Percentiles rank a stretch among this genome's conserved stretches.
phyloP scores from a whole-genome alignment of 306 rosid genomes.

The Heteromeles arbutifolia region DNA sequence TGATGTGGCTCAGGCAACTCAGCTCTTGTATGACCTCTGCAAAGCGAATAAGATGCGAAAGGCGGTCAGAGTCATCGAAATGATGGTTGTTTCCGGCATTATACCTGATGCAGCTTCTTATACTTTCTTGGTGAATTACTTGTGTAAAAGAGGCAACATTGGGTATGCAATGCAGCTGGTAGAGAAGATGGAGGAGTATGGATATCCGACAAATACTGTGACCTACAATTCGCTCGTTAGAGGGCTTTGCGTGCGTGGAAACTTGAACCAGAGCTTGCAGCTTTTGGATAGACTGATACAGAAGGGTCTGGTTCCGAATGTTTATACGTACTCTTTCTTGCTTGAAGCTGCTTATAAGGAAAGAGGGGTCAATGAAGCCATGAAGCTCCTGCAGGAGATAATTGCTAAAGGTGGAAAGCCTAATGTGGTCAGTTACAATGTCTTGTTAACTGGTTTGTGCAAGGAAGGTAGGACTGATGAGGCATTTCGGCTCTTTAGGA shows the following conservation, averaged over 20 bases:
- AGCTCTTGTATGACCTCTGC: constrained; percentile 80
- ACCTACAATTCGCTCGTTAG: constrained; percentile 70
- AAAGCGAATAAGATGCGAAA: constrained; percentile 53
- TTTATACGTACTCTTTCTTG: constrained; percentile 64
- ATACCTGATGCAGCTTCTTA: constrained; percentile 69
- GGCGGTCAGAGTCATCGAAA: constrained; percentile 69
- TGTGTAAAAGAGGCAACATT: constrained; percentile 77
- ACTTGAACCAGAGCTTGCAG: constrained; percentile 61
- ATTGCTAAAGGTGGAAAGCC: constrained; percentile 80
- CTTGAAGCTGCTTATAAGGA: constrained; percentile 86
- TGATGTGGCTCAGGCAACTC: constrained; percentile 66
- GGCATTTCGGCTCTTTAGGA: constrained; percentile 60
- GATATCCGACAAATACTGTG: constrained; percentile 52
- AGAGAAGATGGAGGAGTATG: constrained; percentile 71
- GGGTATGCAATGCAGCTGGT: constrained; percentile 92
- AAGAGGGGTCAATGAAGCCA: constrained; percentile 72
- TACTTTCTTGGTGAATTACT: constrained; percentile 52
- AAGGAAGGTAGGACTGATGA: constrained; percentile 88
- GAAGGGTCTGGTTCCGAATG: constrained; percentile 80
- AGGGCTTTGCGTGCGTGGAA: constrained; percentile 75
- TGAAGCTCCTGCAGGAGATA: constrained; percentile 60
- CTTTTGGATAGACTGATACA: constrained; percentile 58
- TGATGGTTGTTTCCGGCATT: constrained; percentile 65
- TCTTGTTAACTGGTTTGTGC: constrained; percentile 76
- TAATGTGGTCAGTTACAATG: constrained; percentile 83